These are phyloP conservation scores for Thalassiosira profunda DNA, from an alignment of 108 stramenopile species.

Conservation along the genomic window DNA sequence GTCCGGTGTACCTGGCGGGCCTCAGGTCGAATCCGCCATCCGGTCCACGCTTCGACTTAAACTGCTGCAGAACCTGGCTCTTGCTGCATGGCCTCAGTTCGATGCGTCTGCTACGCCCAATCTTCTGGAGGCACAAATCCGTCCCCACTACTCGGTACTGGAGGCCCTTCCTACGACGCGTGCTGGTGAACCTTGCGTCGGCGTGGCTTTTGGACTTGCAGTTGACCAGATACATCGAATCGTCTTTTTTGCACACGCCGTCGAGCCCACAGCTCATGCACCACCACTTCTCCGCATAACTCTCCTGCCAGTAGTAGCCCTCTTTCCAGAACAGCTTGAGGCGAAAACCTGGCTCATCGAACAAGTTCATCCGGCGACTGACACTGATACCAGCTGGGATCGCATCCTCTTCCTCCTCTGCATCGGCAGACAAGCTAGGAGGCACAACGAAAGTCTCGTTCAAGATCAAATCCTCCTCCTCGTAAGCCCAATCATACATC, in stretches of 20 bases:
- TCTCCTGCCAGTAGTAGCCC: constrained; percentile 28
- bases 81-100: constrained; percentile 3
- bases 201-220: constrained; percentile 5
- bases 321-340: constrained; percentile 17
- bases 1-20: neutral
- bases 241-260: neutral
- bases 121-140: constrained; percentile 23
- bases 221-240: neutral
- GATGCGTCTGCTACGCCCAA: neutral
- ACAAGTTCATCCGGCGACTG: too few relatives aligned
- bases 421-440: too few relatives aligned
- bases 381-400: too few relatives aligned
- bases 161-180: neutral
- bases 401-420: too few relatives aligned
- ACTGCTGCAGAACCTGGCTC: constrained; percentile 2
- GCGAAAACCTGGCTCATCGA: constrained; percentile 14
- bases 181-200: constrained; percentile 8
- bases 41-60: too few relatives aligned
- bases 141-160: constrained; percentile 13
- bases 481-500: too few relatives aligned
- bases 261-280: constrained; percentile 10
- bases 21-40: constrained; percentile 5
- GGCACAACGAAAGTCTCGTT: too few relatives aligned
- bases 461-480: too few relatives aligned
- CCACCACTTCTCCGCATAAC: constrained; percentile 8